Evolutionary conservation across 192 early-diverging fungal genomes (phyloP), one percentile per base, ranked within the genome.

Genomic region (Backusella sp.): DNA sequence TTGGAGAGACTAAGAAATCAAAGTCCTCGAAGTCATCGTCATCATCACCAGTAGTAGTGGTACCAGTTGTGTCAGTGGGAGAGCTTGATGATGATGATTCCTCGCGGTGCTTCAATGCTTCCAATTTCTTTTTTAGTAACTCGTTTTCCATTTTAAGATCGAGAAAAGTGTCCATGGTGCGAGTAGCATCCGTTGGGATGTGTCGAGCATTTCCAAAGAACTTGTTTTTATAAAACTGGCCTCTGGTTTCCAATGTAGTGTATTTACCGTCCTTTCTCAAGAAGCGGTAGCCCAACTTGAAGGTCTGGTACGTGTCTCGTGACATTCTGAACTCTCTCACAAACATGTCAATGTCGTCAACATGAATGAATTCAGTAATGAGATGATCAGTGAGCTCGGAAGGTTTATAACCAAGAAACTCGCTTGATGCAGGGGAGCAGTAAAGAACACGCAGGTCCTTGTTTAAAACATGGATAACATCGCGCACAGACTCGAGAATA

Each of bases 101-200:
- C 6, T 78, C 35, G 26, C 49, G n/a, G 23, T 73, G 70, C 30
- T 56, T 71, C 34, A 71, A 35, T 23, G 41, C 35, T n/a, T 21
- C 21, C 0, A 79, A 9, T 49, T 73, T 73, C 15, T 74, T 73
- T 53, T 76, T 69, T 6, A 82, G 74, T 32, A 76, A 35, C 65
- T 82, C 81, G 42, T 82, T 82, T 42, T 82, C 81, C 77, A 82
- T 66, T 68, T 82, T 82, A n/a, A 82, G 71, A 66, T 82, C 81
- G 7, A 82, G 59, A 26, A 82, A 76, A 0, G 74, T 49, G 56
- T 82, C 78, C 53, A 82, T 72, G 7, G 75, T 49, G 17, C 41
- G 35, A 30, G 78, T 66, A 26, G 78, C 52, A 21, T 75, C 53
- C 11, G 72, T 75, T 11, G 81, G 81, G n/a, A 79, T 70, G 4